Percentiles rank a stretch among this genome's conserved stretches.
phyloP scores from a whole-genome alignment of 2,329 filamentous ascomycete species.

The Aspergillus sp. region DNA sequence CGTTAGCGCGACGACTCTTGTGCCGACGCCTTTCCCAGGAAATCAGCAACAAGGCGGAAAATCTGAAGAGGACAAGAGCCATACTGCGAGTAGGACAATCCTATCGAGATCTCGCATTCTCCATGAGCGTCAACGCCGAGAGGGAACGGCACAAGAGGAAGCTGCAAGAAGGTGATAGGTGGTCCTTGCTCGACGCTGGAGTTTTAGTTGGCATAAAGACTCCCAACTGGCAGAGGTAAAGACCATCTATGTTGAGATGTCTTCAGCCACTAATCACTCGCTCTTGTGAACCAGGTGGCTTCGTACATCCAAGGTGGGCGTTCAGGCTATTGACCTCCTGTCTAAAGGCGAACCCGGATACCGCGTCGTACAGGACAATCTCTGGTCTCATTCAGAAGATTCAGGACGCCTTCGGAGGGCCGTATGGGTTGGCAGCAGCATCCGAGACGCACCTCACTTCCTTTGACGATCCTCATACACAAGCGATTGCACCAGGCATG shows the following conservation, averaged over 20 bases:
- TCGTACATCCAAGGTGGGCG: neutral
- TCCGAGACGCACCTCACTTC: too few relatives aligned
- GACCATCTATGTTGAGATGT: neutral
- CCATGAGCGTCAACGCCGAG: neutral
- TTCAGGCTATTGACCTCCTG: neutral
- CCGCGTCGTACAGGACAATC: neutral
- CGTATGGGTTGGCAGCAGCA: too few relatives aligned
- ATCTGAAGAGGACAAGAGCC: neutral
- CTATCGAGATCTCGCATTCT: neutral
- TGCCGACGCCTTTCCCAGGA: neutral
- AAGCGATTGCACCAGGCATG: too few relatives aligned
- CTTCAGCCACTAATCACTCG: neutral
- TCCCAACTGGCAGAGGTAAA: neutral
- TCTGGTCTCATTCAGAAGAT: neutral
- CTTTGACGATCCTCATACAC: too few relatives aligned
- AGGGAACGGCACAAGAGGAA: neutral
- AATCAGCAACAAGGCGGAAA: neutral
- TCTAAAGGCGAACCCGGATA: neutral
- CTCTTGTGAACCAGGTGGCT: neutral
- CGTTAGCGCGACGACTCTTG: neutral
- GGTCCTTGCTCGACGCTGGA: neutral
- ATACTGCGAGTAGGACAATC: neutral
- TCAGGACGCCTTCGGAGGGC: neutral
- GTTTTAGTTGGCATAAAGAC: neutral
- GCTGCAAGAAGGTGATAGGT: neutral